Percentiles rank a stretch among this genome's conserved stretches.
Conservation (phyloP, 768 basidiomycete species). For the Pisolithus microcarpus region DNA sequence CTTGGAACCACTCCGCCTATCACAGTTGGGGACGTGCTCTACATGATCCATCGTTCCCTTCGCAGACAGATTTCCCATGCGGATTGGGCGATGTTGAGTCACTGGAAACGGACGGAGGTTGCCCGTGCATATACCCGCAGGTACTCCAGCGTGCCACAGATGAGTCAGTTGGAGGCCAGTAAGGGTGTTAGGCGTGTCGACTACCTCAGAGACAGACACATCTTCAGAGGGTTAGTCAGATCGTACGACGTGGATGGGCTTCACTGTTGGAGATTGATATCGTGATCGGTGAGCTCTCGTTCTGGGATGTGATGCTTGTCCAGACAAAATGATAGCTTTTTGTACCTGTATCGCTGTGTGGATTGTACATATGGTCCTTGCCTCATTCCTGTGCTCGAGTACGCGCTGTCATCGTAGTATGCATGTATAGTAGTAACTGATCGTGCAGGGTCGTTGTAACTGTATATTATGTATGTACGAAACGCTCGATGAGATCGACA, state of each 20-base stretch:
- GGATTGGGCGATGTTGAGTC: conserved; percentile 28
- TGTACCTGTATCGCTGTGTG: no score
- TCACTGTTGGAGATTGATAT: conserved; percentile 24
- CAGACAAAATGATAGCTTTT: no score
- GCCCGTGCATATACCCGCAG: conserved; percentile 33
- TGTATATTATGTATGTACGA: no score
- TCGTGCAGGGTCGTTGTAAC: no score
- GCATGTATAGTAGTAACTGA: no score
- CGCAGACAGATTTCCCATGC: conserved; percentile 34
- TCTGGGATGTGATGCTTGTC: no score
- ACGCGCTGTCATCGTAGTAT: no score
- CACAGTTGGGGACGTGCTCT: conserved; percentile 52
- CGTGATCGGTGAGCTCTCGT: neutral
- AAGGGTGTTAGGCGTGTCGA: conserved; percentile 36
- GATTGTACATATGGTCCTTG: no score
- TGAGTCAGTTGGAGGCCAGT: conserved; percentile 26
- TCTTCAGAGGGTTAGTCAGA: conserved; percentile 33
- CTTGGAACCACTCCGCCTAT: conserved; percentile 30
- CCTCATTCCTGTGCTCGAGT: no score
- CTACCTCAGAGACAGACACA: conserved; percentile 28
- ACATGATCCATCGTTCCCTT: conserved; percentile 42
- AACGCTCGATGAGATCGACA: no score
- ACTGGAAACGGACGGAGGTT: conserved; percentile 23
- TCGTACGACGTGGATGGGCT: conserved; percentile 24
- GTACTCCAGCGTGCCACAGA: conserved; percentile 23